Evolutionary conservation across 345 rosid genomes (phyloP).

Genomic region (Eucalyptus cladocalyx): DNA sequence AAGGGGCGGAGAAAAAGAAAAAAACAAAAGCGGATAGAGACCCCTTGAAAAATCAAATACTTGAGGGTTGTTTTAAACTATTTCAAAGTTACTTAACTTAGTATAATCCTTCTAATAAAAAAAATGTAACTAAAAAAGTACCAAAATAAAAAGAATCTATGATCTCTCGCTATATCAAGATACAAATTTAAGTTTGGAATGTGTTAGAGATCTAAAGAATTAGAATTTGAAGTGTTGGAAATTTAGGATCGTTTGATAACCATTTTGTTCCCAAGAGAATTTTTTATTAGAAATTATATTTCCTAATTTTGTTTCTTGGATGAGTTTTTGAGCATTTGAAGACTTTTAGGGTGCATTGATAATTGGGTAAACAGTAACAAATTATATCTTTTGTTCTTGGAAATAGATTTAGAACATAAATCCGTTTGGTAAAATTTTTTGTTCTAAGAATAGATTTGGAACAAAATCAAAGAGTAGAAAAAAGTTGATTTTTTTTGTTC

Average conservation of each 20-base stretch:
- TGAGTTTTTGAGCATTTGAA: no score
- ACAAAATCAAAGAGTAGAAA: no score
- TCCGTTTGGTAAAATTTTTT: no score
- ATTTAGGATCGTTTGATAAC: background rate
- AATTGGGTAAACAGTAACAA: no score
- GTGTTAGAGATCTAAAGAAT: background rate
- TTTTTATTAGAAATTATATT: no score
- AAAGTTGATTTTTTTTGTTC: no score
- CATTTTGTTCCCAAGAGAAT: no score
- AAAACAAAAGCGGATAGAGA: background rate
- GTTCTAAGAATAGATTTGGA: accelerated
- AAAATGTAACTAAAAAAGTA: background rate
- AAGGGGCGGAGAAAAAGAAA: background rate
- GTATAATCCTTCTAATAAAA: background rate
- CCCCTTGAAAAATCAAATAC: background rate
- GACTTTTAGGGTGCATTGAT: no score
- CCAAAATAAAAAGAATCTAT: background rate
- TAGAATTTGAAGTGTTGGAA: background rate
- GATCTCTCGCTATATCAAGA: background rate
- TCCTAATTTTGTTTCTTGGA: no score
- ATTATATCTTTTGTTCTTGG: accelerated
- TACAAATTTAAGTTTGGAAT: background rate
- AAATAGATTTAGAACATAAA: accelerated
- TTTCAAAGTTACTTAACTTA: background rate
- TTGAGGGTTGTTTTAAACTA: background rate